phyloP scores from a whole-genome alignment of 1,139 yeast genomes.

The Geotrichum reessii region DNA sequence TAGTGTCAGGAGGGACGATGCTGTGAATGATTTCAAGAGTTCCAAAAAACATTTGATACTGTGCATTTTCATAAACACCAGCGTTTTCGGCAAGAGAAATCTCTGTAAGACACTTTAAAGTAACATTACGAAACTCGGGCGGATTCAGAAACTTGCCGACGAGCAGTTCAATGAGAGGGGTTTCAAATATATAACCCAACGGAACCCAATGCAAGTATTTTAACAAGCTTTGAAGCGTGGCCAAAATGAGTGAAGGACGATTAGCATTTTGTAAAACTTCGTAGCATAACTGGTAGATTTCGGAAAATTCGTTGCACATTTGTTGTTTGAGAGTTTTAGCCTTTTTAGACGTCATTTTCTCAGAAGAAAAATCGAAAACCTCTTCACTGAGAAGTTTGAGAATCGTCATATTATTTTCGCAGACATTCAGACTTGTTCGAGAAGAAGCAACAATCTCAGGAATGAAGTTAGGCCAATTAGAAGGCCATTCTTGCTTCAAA shows the following conservation, averaged over 20 bases:
- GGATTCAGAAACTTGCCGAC: slow-evolving; percentile 73
- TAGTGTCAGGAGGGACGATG: slow-evolving; percentile 70
- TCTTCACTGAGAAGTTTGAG: slow-evolving; percentile 87
- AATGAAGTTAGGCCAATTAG: slow-evolving; percentile 94
- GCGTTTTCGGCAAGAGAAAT: slow-evolving; percentile 61
- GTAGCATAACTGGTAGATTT: slow-evolving; percentile 85
- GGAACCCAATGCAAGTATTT: slow-evolving; percentile 96
- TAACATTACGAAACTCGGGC: slow-evolving; percentile 72
- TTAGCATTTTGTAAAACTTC: slow-evolving; percentile 87
- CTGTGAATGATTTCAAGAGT: slow-evolving; percentile 66
- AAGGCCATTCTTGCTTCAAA: slow-evolving; percentile 98
- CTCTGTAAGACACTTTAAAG: slow-evolving; percentile 90
- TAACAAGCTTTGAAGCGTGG: slow-evolving; percentile 77
- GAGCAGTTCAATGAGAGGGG: slow-evolving; percentile 66
- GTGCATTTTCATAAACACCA: slow-evolving; percentile 61
- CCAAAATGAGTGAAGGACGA: slow-evolving; percentile 72
- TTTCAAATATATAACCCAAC: slow-evolving; percentile 78
- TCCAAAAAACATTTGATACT: slow-evolving; percentile 59
- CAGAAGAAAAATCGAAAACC: slow-evolving; percentile 89
- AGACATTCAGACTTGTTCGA: slow-evolving; percentile 80
- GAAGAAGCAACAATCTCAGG: slow-evolving; percentile 88
- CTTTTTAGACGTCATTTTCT: slow-evolving; percentile 94
- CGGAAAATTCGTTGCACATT: slow-evolving; percentile 86
- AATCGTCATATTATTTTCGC: slow-evolving; percentile 95
- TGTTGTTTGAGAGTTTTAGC: slow-evolving; percentile 74